These are phyloP conservation scores for Dactylellina haptotyla DNA, from an alignment of 2,329 filamentous ascomycete genomes.

Conservation along the genomic window DNA sequence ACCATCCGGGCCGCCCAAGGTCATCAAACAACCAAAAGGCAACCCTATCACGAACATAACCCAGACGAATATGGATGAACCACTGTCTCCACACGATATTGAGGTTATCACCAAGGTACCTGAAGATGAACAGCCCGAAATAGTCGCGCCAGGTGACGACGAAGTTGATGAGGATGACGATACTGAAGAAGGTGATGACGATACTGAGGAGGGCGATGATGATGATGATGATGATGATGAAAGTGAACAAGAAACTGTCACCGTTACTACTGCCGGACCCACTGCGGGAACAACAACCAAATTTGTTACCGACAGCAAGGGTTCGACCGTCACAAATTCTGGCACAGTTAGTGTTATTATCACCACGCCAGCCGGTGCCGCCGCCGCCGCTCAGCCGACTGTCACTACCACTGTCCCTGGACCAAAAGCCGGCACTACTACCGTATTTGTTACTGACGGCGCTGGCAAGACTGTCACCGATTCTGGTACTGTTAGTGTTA, in stretches of 20 bases:
- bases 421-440: no score
- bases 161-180: background rate
- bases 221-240: conserved; percentile 5
- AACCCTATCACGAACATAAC: background rate
- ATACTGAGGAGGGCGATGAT: background rate
- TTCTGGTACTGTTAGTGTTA: no score
- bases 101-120: background rate
- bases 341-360: background rate
- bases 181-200: background rate
- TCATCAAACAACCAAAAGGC: background rate
- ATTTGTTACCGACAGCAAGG: conserved; percentile 1
- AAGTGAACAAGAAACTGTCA: conserved; percentile 7
- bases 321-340: background rate
- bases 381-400: no score
- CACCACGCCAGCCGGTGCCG: background rate
- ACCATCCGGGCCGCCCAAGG: conserved; percentile 2
- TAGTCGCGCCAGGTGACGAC: background rate
- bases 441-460: no score
- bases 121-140: background rate
- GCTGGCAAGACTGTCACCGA: no score
- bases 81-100: background rate
- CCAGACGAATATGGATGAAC: background rate
- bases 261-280: background rate
- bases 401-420: no score
- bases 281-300: background rate